A percentile compares a stretch with the other conserved stretches of the same genome.
These are phyloP conservation scores for Triangularia verruculosa DNA, from an alignment of 2,329 filamentous ascomycete genomes.

Conservation along the genomic window DNA sequence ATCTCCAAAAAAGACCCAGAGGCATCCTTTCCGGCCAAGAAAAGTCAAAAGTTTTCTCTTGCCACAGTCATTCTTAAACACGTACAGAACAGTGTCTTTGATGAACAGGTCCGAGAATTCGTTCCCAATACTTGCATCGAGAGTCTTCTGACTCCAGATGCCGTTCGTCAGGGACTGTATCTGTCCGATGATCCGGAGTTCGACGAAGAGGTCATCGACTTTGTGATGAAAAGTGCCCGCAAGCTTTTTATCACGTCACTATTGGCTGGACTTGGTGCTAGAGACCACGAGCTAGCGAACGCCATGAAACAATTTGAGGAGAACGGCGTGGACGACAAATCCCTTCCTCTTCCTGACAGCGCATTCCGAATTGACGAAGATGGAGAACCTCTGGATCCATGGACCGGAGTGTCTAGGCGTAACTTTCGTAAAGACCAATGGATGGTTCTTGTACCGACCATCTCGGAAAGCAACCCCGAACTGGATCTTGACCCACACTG, in stretches of 20 bases:
- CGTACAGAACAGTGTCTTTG: neutral
- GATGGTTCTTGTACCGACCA: neutral
- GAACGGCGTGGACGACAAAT: neutral
- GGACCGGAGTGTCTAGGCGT: neutral
- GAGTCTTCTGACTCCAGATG: neutral
- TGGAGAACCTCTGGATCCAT: neutral
- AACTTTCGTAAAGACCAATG: slow-evolving; percentile 3
- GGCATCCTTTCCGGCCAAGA: neutral
- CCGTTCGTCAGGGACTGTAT: neutral
- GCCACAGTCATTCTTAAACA: neutral
- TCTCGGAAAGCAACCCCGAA: neutral
- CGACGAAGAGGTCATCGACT: neutral
- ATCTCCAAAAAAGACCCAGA: neutral
- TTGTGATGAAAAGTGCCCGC: neutral
- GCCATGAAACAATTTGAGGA: neutral
- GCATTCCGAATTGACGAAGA: neutral
- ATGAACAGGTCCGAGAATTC: neutral
- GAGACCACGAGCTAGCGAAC: neutral
- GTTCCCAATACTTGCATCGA: neutral
- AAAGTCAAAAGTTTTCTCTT: neutral
- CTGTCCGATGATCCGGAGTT: neutral
- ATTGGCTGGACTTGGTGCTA: neutral
- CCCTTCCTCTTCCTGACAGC: neutral
- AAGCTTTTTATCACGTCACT: neutral
- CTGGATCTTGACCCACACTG: neutral